A percentile compares a stretch with the other conserved stretches of the same genome.
These are phyloP conservation scores for Cryphonectria naterciae DNA, from an alignment of 2,329 filamentous ascomycete species.

Conservation along the genomic window DNA sequence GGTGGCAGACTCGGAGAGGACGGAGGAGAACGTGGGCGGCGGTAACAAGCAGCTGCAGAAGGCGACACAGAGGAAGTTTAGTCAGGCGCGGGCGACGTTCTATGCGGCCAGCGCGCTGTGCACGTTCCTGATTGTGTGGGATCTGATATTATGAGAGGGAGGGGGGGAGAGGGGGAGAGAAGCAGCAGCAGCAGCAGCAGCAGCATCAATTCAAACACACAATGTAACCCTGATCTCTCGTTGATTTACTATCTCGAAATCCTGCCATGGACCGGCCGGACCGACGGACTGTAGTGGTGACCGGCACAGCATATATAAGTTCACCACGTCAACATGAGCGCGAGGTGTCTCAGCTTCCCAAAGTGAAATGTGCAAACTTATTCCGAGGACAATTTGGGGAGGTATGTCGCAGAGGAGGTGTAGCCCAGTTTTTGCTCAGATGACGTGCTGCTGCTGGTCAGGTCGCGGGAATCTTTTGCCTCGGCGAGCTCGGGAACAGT, in stretches of 20 bases:
- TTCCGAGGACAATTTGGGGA: not conserved
- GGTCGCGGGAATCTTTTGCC: constrained; percentile 8
- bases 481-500: constrained; percentile 17
- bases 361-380: not conserved
- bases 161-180: no score
- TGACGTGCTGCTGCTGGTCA: constrained; percentile 20
- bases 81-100: constrained; percentile 77
- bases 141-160: constrained; percentile 59
- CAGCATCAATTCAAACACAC: no score
- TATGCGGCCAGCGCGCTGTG: constrained; percentile 79
- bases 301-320: not conserved
- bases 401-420: not conserved
- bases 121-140: constrained; percentile 76
- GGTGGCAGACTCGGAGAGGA: constrained; percentile 79
- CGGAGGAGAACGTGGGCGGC: constrained; percentile 81
- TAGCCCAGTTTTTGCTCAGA: constrained; percentile 12
- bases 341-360: not conserved
- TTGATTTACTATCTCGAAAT: not conserved
- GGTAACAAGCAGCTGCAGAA: constrained; percentile 92
- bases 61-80: constrained; percentile 68
- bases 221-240: not conserved
- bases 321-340: not conserved
- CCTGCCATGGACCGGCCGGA: not conserved
- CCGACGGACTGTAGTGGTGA: not conserved
- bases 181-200: not conserved